Conservation (phyloP, 805 yeast genomes). For the Suhomyces sp. region DNA sequence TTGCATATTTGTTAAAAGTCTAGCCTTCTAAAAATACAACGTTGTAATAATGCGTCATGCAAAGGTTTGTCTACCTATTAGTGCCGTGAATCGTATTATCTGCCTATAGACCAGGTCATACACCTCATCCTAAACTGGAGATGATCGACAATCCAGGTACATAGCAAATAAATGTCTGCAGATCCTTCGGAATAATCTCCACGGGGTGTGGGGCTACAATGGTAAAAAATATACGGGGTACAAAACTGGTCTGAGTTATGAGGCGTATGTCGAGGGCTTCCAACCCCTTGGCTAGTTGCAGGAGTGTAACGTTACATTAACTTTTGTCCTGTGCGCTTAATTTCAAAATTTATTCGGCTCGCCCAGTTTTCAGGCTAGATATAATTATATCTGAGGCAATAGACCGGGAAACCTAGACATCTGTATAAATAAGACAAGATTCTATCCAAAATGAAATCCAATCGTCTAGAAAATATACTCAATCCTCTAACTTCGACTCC, state of each 20-base stretch:
- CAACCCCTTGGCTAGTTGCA: not conserved
- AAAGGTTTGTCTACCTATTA: not conserved
- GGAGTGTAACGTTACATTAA: not conserved
- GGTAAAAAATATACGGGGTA: not conserved
- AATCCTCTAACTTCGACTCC: constrained; percentile 21
- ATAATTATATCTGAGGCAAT: not conserved
- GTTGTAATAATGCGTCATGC: not conserved
- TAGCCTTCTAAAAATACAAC: not conserved
- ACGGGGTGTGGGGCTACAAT: not conserved
- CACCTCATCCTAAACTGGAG: not conserved
- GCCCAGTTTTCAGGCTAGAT: not conserved
- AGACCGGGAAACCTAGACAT: not conserved
- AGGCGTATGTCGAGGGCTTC: not conserved
- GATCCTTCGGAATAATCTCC: not conserved
- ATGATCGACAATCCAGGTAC: not conserved
- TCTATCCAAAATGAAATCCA: constrained; percentile 3
- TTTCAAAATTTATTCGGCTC: not conserved
- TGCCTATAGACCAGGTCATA: not conserved
- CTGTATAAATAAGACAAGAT: not conserved
- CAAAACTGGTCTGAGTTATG: not conserved
- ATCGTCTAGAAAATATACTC: constrained; percentile 17
- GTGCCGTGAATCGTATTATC: not conserved
- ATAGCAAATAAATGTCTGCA: not conserved
- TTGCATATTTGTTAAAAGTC: not conserved
- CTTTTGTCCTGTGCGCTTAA: not conserved